A percentile compares a stretch with the other conserved stretches of the same genome.
Conservation (phyloP, 345 rosid species). For the Luvunga scandens region DNA sequence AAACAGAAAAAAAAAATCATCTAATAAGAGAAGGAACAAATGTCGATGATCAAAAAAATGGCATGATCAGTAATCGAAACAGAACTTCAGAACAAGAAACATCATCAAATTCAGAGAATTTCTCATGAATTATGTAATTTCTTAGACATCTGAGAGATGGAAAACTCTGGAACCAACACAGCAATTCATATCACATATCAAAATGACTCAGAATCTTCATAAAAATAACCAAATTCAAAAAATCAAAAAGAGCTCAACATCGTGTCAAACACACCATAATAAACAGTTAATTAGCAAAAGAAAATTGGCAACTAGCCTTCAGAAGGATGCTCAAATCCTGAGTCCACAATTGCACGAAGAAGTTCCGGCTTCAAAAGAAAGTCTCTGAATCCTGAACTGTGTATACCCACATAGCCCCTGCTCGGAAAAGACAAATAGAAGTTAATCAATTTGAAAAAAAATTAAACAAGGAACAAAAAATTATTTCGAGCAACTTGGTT, state of each 20-base stretch:
- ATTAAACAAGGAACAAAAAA: background rate
- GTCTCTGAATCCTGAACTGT: constrained; percentile 99
- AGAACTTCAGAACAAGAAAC: background rate
- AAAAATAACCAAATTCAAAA: background rate
- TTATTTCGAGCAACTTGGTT: no score
- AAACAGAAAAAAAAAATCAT: background rate
- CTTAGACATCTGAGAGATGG: background rate
- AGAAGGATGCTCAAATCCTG: constrained; percentile 99
- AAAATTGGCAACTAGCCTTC: constrained; percentile 56
- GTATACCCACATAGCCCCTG: constrained; percentile 97
- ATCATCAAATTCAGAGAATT: background rate
- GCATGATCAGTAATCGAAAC: background rate
- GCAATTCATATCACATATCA: no score
- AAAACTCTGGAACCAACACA: background rate
- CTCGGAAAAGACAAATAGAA: background rate
- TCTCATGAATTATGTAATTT: background rate
- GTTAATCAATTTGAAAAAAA: background rate
- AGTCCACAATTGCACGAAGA: constrained; percentile 93
- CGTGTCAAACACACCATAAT: background rate
- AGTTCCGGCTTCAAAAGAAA: constrained; percentile 99
- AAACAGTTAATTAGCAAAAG: background rate
- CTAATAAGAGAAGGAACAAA: background rate
- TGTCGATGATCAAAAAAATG: background rate
- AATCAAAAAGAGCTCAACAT: background rate
- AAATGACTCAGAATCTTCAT: background rate